A percentile compares a stretch with the other conserved stretches of the same genome.
phyloP scores from a whole-genome alignment of 805 yeast genomes.

The Ogataea pilisensis region DNA sequence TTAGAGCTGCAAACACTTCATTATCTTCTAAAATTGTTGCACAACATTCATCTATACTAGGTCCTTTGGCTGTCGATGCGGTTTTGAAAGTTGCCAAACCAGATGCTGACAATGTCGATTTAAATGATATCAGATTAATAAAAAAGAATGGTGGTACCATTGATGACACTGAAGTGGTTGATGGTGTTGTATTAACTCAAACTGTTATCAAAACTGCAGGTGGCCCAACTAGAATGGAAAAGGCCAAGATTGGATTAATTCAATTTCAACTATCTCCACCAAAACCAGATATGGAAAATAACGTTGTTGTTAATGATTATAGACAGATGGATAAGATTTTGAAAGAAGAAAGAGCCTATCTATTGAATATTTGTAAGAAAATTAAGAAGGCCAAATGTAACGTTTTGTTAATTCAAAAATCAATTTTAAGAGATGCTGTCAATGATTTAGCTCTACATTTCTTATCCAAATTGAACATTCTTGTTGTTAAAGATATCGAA shows the following conservation, averaged over 20 bases:
- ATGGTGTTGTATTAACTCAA: slow-evolving; percentile 93
- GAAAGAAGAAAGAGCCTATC: slow-evolving; percentile 95
- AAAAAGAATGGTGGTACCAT: slow-evolving; percentile 97
- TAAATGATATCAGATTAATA: slow-evolving; percentile 81
- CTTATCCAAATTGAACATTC: slow-evolving; percentile 83
- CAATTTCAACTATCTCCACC: slow-evolving; percentile 97
- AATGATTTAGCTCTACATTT: slow-evolving; percentile 93
- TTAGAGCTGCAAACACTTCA: slow-evolving; percentile 93
- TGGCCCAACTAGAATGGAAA: slow-evolving; percentile 91
- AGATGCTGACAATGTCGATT: slow-evolving; percentile 65
- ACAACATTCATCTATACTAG: slow-evolving; percentile 78
- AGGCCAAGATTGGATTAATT: slow-evolving; percentile 83
- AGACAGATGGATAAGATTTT: slow-evolving; percentile 98
- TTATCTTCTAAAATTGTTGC: slow-evolving; percentile 93
- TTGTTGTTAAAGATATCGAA: slow-evolving; percentile 94
- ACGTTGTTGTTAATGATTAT: slow-evolving; percentile 94
- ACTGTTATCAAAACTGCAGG: slow-evolving; percentile 86
- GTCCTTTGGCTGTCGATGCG: slow-evolving; percentile 93
- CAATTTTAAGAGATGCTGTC: slow-evolving; percentile 92
- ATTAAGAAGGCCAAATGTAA: slow-evolving; percentile 97
- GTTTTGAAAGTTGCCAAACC: slow-evolving; percentile 61
- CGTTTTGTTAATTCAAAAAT: slow-evolving; percentile 83
- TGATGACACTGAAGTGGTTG: slow-evolving; percentile 89
- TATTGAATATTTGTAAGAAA: slow-evolving; percentile 90
- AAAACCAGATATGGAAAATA: slow-evolving; percentile 96